Evolutionary conservation across 176 grass and related monocot species (phyloP), one percentile per base, ranked within the genome.

Genomic region (Cenchrus purpureus): DNA sequence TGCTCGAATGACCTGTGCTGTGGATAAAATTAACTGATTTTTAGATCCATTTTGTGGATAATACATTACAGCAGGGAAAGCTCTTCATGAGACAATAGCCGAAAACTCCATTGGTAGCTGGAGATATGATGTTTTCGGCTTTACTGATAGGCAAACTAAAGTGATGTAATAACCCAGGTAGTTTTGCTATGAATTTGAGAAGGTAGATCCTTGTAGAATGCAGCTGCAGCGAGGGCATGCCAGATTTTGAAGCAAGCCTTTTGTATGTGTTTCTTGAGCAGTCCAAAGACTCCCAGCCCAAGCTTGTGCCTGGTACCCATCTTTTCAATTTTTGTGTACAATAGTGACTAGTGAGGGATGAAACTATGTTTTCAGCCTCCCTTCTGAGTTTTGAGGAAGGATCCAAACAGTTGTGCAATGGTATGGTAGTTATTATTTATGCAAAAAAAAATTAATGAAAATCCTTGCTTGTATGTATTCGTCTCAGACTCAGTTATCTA

Each of bases 1-100:
- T 95, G 87, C 63, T 98, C 40, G 95, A 98, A 82, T 98, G 74
- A 93, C 34, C 55, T 57, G 55, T 20, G 16, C 56, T 49, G 6
- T n/a, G 49, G 15, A 65, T 55, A 67, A 86, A 57, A 83, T 0
- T 67, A 86, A 44, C 57, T 63, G 55, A 77, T 77, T 88, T 16
- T 81, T 74, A 56, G n/a, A 87, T 62, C 80, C 19, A 52, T 79
- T 74, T 50, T 83, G 52, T 25, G 13, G 59, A 78, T 32, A 46
- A 49, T 57, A 20, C 55, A 57, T 20, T 57, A 7, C 2, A 0
- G 16, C 25, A 74, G 77, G 71, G 42, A 20, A 56, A 61, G 0
- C 8, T 78, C 1, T 81, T 10, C 64, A 76, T 56, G 65, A 78
- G 77, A 82, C 42, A 61, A 6, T 31, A 61, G 43, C 74, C 32